Evolutionary conservation across 1,139 yeast species (phyloP), one percentile per base, ranked within the genome.

Genomic region (Debaryomycetaceae sp.): DNA sequence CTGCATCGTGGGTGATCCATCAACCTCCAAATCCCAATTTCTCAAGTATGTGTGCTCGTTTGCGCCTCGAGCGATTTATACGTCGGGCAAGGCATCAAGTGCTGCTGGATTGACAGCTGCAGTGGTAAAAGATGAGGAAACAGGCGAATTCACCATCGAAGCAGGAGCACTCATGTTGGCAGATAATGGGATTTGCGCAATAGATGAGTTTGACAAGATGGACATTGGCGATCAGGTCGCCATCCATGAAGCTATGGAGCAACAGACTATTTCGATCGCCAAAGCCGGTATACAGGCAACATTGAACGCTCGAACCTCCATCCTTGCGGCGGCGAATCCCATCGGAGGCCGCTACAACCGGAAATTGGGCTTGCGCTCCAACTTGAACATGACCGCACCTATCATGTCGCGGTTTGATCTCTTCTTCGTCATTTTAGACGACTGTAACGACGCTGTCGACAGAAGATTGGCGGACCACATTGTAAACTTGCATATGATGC

Each of bases 61-160:
- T 52, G 73, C 93, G 22, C 97, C 98, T 16, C 70, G 99, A 45
- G 86, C 97, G 1, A 87, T 90, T 23, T 90, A 92, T 50, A 92
- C 99, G 1, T 87, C 97, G 0, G 99, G 99, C 55, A 90, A 90
- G 50, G 98, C 99, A 0, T 87, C 97, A 1, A 76, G 96, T 2
- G 99, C 99, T 3, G 99, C 99, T 11, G 98, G 98, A 64, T 68
- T 90, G 44, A 90, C 99, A 2, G 99, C 98, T 1, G 95, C 97
- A 1, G 99, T 90, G 16, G 95, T 90, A 13, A 83, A 79, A 52
- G 99, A 90, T 51, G 98, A 92, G 56, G 99, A 90, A 52, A 83
- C 93, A 45, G 95, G 96, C 25, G 98, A 90, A 49, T 86, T 80
- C 45, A 90, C 98, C 1, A 92, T 90, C 38, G 99, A 90, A 53